Evolutionary conservation across 2,329 filamentous ascomycete genomes (phyloP).

Genomic region (Thelonectria olida): DNA sequence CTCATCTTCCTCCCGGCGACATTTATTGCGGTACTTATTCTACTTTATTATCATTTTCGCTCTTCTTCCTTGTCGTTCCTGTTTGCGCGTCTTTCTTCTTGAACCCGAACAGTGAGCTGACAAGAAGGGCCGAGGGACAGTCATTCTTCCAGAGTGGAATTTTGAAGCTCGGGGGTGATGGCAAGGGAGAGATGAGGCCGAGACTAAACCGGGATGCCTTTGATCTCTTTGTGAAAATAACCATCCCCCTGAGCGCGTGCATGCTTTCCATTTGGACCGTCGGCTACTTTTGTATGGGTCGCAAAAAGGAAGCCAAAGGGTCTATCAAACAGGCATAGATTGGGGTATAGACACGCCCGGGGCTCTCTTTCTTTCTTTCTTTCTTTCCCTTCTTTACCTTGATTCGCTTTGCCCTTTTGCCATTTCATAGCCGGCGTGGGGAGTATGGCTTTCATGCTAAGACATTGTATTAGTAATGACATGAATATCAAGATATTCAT

Average conservation of each 20-base stretch:
- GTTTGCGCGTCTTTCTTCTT: not conserved
- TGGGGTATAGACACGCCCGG: too few species aligned
- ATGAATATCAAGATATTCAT: too few species aligned
- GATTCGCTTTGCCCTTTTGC: too few species aligned
- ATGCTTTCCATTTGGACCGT: constrained; percentile 12
- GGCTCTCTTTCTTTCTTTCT: not conserved
- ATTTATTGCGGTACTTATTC: constrained; percentile 28
- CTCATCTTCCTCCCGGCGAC: constrained; percentile 27
- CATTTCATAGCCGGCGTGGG: too few species aligned
- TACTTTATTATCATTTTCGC: not conserved
- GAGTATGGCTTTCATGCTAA: too few species aligned
- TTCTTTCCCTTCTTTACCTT: too few species aligned
- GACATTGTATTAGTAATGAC: too few species aligned
- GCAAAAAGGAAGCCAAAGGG: not conserved
- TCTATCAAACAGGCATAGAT: not conserved
- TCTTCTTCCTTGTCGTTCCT: not conserved
- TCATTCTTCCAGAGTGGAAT: constrained; percentile 31
- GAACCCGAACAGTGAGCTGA: constrained; percentile 2
- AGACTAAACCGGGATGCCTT: constrained; percentile 13
- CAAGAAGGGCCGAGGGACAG: not conserved
- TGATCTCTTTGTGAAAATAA: constrained; percentile 14
- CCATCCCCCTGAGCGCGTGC: not conserved
- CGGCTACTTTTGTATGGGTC: not conserved
- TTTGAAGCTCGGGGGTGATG: constrained; percentile 8
- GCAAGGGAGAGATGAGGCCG: not conserved